Base-by-base conservation (phyloP, 2,329 filamentous ascomycete genomes). In the Trichoderma sp. region DNA sequence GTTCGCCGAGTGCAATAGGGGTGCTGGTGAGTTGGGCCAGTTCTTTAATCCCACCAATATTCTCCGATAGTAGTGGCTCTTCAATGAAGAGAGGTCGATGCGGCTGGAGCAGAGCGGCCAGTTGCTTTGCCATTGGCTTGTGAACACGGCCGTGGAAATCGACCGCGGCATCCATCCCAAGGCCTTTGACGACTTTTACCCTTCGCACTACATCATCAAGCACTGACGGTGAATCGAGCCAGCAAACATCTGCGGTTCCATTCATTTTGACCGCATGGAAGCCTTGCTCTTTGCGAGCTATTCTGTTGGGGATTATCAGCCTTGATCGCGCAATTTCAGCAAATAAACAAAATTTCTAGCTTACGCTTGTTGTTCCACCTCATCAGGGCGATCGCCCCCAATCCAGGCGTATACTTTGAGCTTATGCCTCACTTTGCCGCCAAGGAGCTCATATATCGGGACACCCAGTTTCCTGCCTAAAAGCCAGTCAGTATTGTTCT, bases 101-200 rank as follows among this genome's bases (percentile, higher is more conserved):
- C 0, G 90, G 90, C 71, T 91, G 90, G 0, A 94, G 83, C 0
- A 86, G 83, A 69, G 86, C 85, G 1, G 89, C 90, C 2, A 94
- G 84, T 73, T 94, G 91, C 73, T 92, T 92, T 0, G 91, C 91
- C 91, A 94, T 94, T n/a, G 91, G 89, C 71, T 90, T 91, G 79
- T 94, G 91, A 0, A 93, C 82, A 10, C 91, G 87, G 3, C 92
- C 92, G 76, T 94, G 92, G 78, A 94, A 94, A 74, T 94, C 92
- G 31, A 94, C 83, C 1, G 89, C 92, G 0, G 86, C 91, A 68
- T 94, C 91, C 73, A 94, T 85, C 1, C 91, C 91, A 0, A 92
- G 79, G 0, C 84, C 83, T 76, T 91, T 92, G 11, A 94, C 91
- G 0, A 86, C 83, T 72, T 89, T 88, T 14, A 94, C 81, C 1